Evolutionary conservation across 148 eudicot genomes (phyloP), one percentile per base, ranked within the genome.

Genomic region (Chenopodium formosanum): DNA sequence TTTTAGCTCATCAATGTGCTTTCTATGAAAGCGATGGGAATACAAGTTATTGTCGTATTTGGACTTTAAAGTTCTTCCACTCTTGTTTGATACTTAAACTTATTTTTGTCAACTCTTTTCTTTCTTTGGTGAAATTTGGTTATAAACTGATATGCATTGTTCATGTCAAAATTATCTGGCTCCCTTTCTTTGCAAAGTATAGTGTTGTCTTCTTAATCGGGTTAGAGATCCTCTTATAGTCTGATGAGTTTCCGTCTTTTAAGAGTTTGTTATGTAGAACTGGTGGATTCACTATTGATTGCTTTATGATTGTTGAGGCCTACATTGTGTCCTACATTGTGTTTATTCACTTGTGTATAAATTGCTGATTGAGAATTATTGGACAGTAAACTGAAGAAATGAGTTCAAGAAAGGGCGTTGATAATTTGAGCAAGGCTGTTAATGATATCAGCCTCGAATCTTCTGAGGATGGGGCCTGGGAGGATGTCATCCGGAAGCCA

Each of bases 401-500:
- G 87, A 85, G 71, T 78, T 81, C 86, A 4, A 27, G 76, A 2
- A 85, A 52, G 68, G 82, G 80, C 1, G 79, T 78, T 64, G 87
- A 87, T 74, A 82, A 86, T 9, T 63, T 94, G 84, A 68, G 75
- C 40, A 83, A 74, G 74, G 88, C 83, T 80, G 83, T 92, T 48
- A 82, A 80, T 29, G 82, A 81, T 52, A 31, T 91, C 48, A 86
- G 62, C 73, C 68, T 94, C 56, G 85, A 80, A 29, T 70, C 85
- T 76, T 78, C 85, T 7, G 86, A 86, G 25, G 88, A 81, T 40
- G 92, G 90, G 17, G 85, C 65, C n/a, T 91, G 92, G 95, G 90
- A 88, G 53, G 88, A 83, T n/a, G 88, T 78, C 20, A 47, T 62
- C 0, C 85, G 80, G 75, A 92, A 89, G 66, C 75, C 85, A 9